Base-by-base conservation (phyloP, 23 red algal genomes). In the Gracilaria gracilis region DNA sequence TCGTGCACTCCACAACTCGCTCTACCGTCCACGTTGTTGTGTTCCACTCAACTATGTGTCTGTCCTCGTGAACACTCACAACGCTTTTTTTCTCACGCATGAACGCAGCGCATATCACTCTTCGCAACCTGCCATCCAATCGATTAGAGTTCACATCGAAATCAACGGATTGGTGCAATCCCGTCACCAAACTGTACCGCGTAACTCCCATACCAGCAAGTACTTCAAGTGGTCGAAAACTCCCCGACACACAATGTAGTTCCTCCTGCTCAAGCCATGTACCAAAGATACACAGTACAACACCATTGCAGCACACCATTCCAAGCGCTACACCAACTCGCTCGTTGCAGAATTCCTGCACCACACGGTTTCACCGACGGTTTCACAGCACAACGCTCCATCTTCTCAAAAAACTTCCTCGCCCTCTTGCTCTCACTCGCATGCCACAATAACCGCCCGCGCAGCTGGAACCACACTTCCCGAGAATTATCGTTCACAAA, bases 391-490 rank as follows among this genome's bases (percentile, higher is more conserved):
- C 35, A 11, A 48, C 27, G 8, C 29, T 79, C 73, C 20, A 79
- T 44, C 42, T 79, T 79, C 73, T 79, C 27, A 37, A 50, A 1
- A 25, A 79, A 79, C 73, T 54, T 19, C 29, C 20, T 37, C 49
- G 73, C 49, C 73, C 39, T 50, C 32, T 81, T 36, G 31, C 20
- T 59, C 47, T 34, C 6, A 2, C 49, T 55, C 49, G 77, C 77
- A 31, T 81, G 57, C 77, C 77, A 81, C 33, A 81, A 39, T 49
- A 81, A 39, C 4, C 77, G 49, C n/a, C 77, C 77, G 24, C 59
- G 20, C 33, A 81, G 49, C 33, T 81, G 77, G 47, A 81, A 81
- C 20, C 31, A 81, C 4, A 61, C 20, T 28, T 81, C 77, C 37
- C 77, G 49, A 4, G 12, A 4, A 36, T 81, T 81, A 0, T 9